These are phyloP conservation scores for Tillandsia fasciculata DNA, from an alignment of 176 grass and related monocot genomes.

Conservation along the genomic window DNA sequence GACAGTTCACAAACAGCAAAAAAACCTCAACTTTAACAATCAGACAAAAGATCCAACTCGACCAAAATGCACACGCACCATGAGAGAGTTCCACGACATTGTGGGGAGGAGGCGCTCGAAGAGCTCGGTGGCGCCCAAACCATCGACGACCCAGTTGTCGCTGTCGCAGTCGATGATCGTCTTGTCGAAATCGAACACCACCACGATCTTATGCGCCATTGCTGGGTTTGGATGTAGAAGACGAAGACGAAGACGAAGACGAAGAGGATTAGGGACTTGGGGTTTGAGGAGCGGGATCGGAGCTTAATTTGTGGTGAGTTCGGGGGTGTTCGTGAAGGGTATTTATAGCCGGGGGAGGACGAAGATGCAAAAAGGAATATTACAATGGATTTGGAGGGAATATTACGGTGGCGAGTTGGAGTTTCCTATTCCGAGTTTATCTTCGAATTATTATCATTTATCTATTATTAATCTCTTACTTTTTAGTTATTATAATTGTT, in stretches of 20 bases:
- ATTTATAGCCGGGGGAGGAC: conserved; percentile 28
- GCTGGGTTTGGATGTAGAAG: not conserved
- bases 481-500: no score
- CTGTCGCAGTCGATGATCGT: conserved; percentile 92
- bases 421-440: no score
- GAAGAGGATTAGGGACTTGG: not conserved
- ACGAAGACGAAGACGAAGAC: not conserved
- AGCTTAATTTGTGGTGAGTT: conserved; percentile 15
- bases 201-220: conserved; percentile 42
- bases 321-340: not conserved
- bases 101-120: conserved; percentile 83
- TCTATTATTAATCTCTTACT: no score
- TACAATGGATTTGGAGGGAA: conserved; percentile 17
- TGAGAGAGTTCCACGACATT: conserved; percentile 83
- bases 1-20: not conserved
- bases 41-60: not conserved
- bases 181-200: conserved; percentile 93
- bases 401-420: conserved; percentile 21
- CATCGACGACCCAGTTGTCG: conserved; percentile 72
- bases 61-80: conserved; percentile 17
- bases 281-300: not conserved
- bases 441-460: no score
- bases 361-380: conserved; percentile 34
- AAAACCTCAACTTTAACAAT: not conserved
- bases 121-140: conserved; percentile 40